phyloP scores from a whole-genome alignment of 2,329 filamentous ascomycete species.

The Pseudogymnoascus sp. region DNA sequence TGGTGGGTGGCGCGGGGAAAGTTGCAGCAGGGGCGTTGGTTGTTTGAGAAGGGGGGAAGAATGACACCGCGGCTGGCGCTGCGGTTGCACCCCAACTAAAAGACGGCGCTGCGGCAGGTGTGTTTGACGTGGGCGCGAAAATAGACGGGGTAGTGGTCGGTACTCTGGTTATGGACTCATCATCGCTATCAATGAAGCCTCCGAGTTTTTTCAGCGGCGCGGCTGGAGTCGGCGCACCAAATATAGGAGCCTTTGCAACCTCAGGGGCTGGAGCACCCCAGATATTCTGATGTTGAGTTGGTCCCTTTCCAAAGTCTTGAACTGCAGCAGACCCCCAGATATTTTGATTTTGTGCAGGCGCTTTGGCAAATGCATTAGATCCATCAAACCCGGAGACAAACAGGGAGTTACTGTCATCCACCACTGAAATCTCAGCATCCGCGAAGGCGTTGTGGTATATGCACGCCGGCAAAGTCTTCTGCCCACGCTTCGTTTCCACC shows the following conservation, averaged over 20 bases:
- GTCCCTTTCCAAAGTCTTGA: background rate
- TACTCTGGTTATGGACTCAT: background rate
- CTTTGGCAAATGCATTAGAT: background rate
- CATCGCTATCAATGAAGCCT: constrained; percentile 7
- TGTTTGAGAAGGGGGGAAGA: background rate
- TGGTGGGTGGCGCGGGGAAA: background rate
- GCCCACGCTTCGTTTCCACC: constrained; percentile 54
- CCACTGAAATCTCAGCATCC: constrained; percentile 18
- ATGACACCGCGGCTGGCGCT: background rate
- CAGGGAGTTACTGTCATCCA: constrained; percentile 5
- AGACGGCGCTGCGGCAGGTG: background rate
- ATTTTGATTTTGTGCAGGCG: background rate
- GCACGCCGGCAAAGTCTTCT: constrained; percentile 44
- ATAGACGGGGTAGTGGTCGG: background rate
- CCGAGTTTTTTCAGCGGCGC: background rate
- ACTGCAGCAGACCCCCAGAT: background rate
- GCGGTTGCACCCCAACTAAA: background rate
- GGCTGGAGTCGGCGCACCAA: background rate
- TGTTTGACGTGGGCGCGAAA: background rate
- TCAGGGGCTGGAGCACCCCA: background rate
- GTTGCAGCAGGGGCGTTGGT: background rate
- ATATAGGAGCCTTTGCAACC: background rate
- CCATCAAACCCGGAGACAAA: constrained; percentile 10
- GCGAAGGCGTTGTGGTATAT: constrained; percentile 50
- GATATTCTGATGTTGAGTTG: background rate